Base-by-base conservation (phyloP, 495 filamentous ascomycete genomes). In the Darksidea phi region DNA sequence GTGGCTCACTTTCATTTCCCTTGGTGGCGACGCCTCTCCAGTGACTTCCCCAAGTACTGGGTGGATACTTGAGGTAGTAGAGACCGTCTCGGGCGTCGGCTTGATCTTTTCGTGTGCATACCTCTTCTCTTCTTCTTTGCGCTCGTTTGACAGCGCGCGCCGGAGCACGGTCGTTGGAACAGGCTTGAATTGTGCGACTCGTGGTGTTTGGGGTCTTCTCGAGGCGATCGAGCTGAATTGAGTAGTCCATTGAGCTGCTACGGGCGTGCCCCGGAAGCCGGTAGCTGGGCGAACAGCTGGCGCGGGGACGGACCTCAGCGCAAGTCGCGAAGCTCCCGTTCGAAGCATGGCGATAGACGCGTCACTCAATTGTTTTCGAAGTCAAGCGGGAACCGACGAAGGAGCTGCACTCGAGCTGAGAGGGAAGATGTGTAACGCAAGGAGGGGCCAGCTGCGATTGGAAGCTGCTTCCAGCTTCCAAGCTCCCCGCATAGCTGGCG, bases 1-100 rank as follows among this genome's bases (percentile, higher is more conserved):
- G 48, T 79, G 79, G 71, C 85, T 75, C 77, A 93, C 85, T 51
- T 91, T 84, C 13, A 66, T 57, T 6, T 73, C 67, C 6, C 63
- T 50, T 36, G 48, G 28, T 49, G 63, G 41, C 8, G 63, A 64
- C 28, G 65, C 69, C 15, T 61, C 63, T 25, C 64, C 76, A 59
- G 28, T 32, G 28, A 78, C 61, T 54, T 77, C 72, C 36, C 82
- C 77, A 15, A 86, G 75, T 2, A 86, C 69, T 48, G 78, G 77
- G 50, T 81, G 83, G 23, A 83, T 75, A 11, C 71, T 79, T 0
- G 86, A 89, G 2, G 67, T 75, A n/a, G 71, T 72, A 1, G 83
- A 78, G 10, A 90, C 85, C 6, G 76, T 69, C 18, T 83, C 80
- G 0, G 88, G 86, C 49, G 81, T 67, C 2, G 78, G 55, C 55